Evolutionary conservation across 1,284 basidiomycete species (phyloP), one percentile per base, ranked within the genome.

Genomic region (Lignosus rhinocerotis): DNA sequence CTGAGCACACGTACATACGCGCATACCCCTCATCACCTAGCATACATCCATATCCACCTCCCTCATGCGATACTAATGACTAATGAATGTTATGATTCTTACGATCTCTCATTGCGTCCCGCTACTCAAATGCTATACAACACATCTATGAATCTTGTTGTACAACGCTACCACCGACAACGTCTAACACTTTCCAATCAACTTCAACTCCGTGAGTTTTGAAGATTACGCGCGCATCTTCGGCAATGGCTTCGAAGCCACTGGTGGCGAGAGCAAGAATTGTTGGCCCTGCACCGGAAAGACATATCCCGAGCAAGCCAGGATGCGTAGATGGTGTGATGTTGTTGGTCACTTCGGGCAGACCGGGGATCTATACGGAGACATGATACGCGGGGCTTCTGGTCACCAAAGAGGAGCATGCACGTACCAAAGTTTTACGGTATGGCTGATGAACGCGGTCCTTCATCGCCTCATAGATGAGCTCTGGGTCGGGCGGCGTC

Each of bases 381-480:
- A 11, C 10, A 14, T 11, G 31, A 44, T 11, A 34, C 39, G 21
- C 19, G 3, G 6, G 32, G 33, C 44, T 6, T 45, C 34, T 14
- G 45, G 32, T 5, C 36, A 38, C 42, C 49, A 7, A 19, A 41
- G 55, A 32, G 17, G 38, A 50, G 55, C 33, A 51, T 39, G 16
- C 9, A 77, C 86, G 46, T 70, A 93, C 94, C 55, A 99, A 80
- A 42, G 82, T 75, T 75, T 92, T 93, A 36, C 97, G 87, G 75
- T 98, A 99, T 0, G 97, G 97, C 73, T 99, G 97, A 74, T 99
- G 97, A 12, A 99, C 85, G 49, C 92, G 87, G 77, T 99, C 97
- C 73, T 98, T 98, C 97, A 99, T 99, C 0, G 96, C 97, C 74
- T 99, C 96, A 76, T 96, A 99, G 65, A 99, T 98, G 30, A 99